phyloP scores from a whole-genome alignment of 345 rosid genomes.

The Euclidium syriacum region DNA sequence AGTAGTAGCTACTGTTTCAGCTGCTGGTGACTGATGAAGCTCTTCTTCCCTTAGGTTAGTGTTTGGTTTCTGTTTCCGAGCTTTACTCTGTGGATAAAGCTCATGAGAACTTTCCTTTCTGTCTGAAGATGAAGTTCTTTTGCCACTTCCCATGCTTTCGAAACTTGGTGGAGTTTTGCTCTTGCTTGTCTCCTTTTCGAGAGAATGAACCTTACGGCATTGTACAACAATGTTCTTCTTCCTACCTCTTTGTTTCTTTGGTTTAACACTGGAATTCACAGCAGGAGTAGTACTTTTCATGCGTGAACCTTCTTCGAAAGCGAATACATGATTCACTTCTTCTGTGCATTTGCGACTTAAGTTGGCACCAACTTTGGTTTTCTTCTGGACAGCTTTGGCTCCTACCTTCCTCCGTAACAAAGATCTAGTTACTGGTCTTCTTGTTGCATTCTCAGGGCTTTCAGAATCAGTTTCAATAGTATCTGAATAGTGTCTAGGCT shows the following conservation, averaged over 20 bases:
- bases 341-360: constrained; percentile 33
- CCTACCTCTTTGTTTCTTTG: constrained; percentile 36
- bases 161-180: constrained; percentile 30
- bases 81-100: constrained; percentile 26
- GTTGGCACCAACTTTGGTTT: constrained; percentile 30
- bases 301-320: constrained; percentile 46
- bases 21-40: constrained; percentile 29
- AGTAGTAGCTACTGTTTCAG: constrained; percentile 31
- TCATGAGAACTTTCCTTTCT: constrained; percentile 31
- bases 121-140: constrained; percentile 40
- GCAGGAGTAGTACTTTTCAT: constrained; percentile 31
- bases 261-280: constrained; percentile 29
- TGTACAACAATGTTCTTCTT: constrained; percentile 32
- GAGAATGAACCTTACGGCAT: constrained; percentile 40
- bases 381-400: constrained; percentile 27
- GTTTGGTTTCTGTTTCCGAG: constrained; percentile 26
- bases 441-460: constrained; percentile 40
- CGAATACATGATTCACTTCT: constrained; percentile 38
- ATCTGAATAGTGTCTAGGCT: constrained; percentile 56
- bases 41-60: constrained; percentile 31
- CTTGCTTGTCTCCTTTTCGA: constrained; percentile 34
- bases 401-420: constrained; percentile 43
- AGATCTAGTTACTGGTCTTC: constrained; percentile 63
- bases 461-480: constrained; percentile 80
- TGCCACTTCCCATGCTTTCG: constrained; percentile 37